phyloP scores from a whole-genome alignment of 2,329 filamentous ascomycete species.

The Colletotrichum sp. region DNA sequence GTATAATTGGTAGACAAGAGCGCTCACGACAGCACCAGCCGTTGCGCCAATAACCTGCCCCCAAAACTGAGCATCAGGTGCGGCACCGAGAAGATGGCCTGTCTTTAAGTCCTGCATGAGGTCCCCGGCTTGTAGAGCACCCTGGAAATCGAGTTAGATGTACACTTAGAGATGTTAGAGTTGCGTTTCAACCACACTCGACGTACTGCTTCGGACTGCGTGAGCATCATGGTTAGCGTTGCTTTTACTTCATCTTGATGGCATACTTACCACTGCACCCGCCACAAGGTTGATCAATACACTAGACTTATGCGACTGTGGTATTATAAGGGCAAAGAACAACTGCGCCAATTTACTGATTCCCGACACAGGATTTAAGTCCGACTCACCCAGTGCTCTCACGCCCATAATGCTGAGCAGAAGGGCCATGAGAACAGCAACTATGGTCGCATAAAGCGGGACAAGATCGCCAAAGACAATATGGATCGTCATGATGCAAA shows the following conservation, averaged over 20 bases:
- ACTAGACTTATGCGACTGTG: slow-evolving; percentile 78
- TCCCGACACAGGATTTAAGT: slow-evolving; percentile 93
- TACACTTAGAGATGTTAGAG: not conserved
- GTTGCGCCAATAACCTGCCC: slow-evolving; percentile 92
- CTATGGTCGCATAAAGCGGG: slow-evolving; percentile 75
- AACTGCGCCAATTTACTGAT: slow-evolving; percentile 97
- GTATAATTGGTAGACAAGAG: slow-evolving; percentile 88
- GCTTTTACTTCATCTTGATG: not conserved
- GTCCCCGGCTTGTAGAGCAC: slow-evolving; percentile 93
- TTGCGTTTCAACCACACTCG: not conserved
- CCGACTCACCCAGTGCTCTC: slow-evolving; percentile 77
- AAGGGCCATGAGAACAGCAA: slow-evolving; percentile 85
- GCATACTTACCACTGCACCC: slow-evolving; percentile 71
- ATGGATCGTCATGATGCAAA: slow-evolving; percentile 84
- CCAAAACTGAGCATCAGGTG: slow-evolving; percentile 94
- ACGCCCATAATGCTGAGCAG: slow-evolving; percentile 78
- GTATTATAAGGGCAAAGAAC: slow-evolving; percentile 90
- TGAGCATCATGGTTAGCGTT: not conserved
- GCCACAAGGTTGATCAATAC: slow-evolving; percentile 96
- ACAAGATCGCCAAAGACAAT: slow-evolving; percentile 84
- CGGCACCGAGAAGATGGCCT: slow-evolving; percentile 88
- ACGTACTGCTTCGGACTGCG: slow-evolving; percentile 45
- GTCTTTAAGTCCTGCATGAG: slow-evolving; percentile 98
- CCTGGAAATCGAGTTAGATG: slow-evolving; percentile 32
- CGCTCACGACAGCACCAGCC: slow-evolving; percentile 84